These are phyloP conservation scores for Rhinocladiella similis DNA, from an alignment of 2,329 filamentous ascomycete genomes.

Conservation along the genomic window DNA sequence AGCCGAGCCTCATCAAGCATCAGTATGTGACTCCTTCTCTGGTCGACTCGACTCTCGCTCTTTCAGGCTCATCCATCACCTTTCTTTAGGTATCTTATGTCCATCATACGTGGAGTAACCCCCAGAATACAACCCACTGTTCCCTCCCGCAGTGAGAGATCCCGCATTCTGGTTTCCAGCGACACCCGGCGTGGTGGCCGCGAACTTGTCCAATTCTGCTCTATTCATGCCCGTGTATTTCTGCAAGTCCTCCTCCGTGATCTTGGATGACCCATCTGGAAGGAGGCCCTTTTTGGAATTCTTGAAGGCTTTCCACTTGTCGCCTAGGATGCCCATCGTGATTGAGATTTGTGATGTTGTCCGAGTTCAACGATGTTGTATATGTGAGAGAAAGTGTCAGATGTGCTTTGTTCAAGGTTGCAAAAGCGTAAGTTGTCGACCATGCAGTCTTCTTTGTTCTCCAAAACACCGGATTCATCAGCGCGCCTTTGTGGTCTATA, in stretches of 20 bases:
- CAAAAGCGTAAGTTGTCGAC: too few relatives aligned
- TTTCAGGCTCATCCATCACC: neutral
- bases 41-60: too few relatives aligned
- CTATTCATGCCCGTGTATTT: conserved; percentile 18
- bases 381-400: neutral
- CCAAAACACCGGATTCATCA: too few relatives aligned
- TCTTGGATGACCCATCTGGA: conserved; percentile 9
- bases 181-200: conserved; percentile 17
- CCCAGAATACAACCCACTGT: conserved; percentile 5
- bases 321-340: conserved; percentile 13
- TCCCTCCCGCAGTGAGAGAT: conserved; percentile 15
- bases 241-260: conserved; percentile 16
- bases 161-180: conserved; percentile 17
- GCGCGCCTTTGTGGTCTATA: too few relatives aligned
- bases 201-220: conserved; percentile 12
- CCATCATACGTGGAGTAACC: neutral
- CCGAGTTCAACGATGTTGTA: neutral
- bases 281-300: conserved; percentile 15
- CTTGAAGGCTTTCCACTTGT: conserved; percentile 16
- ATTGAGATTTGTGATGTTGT: neutral
- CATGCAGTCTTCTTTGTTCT: too few relatives aligned
- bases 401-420: too few relatives aligned
- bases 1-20: too few relatives aligned
- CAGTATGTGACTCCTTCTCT: too few relatives aligned
- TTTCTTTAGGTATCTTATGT: neutral